Base-by-base conservation (phyloP, 345 rosid genomes). In the Schrenkiella parvula region DNA sequence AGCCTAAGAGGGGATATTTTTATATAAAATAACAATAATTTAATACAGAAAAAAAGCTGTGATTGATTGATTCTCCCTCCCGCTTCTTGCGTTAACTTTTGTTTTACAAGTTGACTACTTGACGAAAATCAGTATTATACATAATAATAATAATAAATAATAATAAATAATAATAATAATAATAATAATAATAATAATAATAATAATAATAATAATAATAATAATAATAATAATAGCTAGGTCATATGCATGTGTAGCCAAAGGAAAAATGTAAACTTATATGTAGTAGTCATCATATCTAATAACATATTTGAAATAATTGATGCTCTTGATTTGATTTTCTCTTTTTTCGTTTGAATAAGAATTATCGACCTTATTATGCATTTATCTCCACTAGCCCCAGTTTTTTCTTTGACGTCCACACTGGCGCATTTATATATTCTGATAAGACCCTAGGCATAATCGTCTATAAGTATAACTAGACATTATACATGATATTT, bases 101-200 rank as follows among this genome's bases (percentile, higher is more conserved):
- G 9, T 26, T 60, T 37, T 11, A 8, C 70, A 72, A 72, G 57
- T 64, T 63, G 70, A 52, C 64, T 21, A 72, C 28, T 62, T 42
- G 64, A 22, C 56, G 54, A 28, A 29, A 5, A 34, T 56, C 5
- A 15, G 35, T 44, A 15, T 31, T 22, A 69, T 15, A 32, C 57
- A n/a, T 8, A 28, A n/a, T n/a, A 17, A 17, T 0, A 25, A 25
- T 25, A 2, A 3, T 25, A 25, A 25, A 25, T 25, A n/a, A n/a
- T 25, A 25, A 25, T 25, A 25, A 25, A 25, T 3, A 25, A n/a
- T 25, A 2, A 25, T 3, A 25, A 25, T n/a, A 25, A 25, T 25
- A 25, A 25, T 25, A 25, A 2, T 25, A 2, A 25, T 25, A 25
- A 25, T n/a, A 4, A 25, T 25, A 25, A 25, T 25, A 25, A 26